Evolutionary conservation across 768 basidiomycete genomes (phyloP), one percentile per base, ranked within the genome.

Genomic region (Rhizopogon vinicolor): DNA sequence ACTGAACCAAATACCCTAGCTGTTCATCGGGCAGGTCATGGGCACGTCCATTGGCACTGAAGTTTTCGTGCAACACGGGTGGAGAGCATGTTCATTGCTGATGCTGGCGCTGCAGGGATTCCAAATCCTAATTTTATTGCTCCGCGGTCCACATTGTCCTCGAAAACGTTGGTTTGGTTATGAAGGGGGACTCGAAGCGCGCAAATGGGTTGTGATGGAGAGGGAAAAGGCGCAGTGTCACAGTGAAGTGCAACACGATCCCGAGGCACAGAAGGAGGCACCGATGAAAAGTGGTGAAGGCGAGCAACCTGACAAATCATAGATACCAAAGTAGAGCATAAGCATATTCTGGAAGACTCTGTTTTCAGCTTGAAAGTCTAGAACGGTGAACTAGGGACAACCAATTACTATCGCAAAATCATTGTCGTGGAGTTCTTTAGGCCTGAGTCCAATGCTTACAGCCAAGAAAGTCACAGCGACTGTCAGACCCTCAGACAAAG

Each of bases 11-110:
- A 7, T 50, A 22, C 12, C 25, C 25, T 51, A 76, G 72, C 59
- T 87, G 31, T 90, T 91, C 68, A 77, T 89, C 22, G 91, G 91
- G 0, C 90, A 93, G 73, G 87, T 92, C 9, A 84, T 88, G 70
- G 91, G 91, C 16, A 91, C 90, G 0, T 78, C 87, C 0, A 85
- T 86, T 0, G 86, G 89, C 31, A 87, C 89, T 0, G 68, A 80
- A 37, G 78, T 93, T 2, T 93, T 90, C 70, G 77, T 86, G 29
- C 60, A 73, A 13, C 72, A 81, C 59, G 91, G 91, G 14, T 92
- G 89, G 89, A 76, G 82, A 37, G 76, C 87, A 0, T 80, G 78
- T 2, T 84, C 88, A 0, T 76, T 75, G 29, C 72, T 90, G 10
- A 79, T 79, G 42, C 65, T 91, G 53, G 88, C 77, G 0, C 79